Conservation (phyloP, 495 filamentous ascomycete genomes). For the Lasiosphaeria miniovina region DNA sequence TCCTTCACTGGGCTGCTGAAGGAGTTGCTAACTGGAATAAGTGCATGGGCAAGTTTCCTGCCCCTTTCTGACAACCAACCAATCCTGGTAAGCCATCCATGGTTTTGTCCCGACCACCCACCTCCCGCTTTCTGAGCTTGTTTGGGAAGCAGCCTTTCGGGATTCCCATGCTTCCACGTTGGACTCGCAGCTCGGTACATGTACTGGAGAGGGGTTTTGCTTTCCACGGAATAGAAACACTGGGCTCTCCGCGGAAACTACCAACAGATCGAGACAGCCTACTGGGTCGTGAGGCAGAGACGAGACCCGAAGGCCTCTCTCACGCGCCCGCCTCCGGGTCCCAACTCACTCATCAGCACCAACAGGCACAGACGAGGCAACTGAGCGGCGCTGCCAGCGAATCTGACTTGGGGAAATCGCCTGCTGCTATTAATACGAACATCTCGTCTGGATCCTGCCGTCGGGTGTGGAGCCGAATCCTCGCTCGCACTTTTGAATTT, state of each 20-base stretch:
- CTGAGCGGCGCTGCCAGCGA: conserved; percentile 2
- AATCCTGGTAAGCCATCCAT: conserved; percentile 15
- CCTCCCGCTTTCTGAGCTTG: conserved; percentile 4
- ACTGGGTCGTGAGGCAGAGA: too few species aligned
- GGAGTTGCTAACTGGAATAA: too few species aligned
- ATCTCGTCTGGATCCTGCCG: not conserved
- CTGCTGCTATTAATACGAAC: conserved; percentile 1
- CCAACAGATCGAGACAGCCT: too few species aligned
- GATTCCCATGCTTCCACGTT: not conserved
- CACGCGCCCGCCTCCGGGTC: not conserved
- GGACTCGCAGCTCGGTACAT: not conserved
- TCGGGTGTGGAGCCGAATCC: not conserved
- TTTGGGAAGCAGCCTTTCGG: not conserved
- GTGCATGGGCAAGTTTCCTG: conserved; percentile 7
- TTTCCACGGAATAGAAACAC: too few species aligned
- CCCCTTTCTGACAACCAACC: conserved; percentile 3
- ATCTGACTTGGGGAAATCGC: not conserved
- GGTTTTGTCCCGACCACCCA: not conserved
- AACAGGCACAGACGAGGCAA: conserved; percentile 1
- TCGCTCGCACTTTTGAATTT: not conserved
- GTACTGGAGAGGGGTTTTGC: too few species aligned
- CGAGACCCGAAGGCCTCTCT: not conserved
- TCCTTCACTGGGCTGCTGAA: not conserved
- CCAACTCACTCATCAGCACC: conserved; percentile 1
- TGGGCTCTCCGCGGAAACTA: too few species aligned